Evolutionary conservation across 495 filamentous ascomycete species (phyloP).

Genomic region (Parathielavia appendiculata): DNA sequence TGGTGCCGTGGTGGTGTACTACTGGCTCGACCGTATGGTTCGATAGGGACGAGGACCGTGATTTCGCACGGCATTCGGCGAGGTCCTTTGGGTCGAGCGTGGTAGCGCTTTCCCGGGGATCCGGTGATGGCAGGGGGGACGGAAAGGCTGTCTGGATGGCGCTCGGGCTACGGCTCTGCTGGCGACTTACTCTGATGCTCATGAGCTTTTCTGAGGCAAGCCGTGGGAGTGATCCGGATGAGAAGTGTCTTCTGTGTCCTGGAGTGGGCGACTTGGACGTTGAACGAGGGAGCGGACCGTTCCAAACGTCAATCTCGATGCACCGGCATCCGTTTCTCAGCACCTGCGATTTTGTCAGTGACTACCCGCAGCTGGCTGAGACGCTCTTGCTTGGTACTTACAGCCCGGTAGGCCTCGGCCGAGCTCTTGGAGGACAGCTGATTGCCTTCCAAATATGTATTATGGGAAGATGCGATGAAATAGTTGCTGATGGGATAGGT

Average conservation of each 20-base stretch:
- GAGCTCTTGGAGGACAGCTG: constrained; percentile 77
- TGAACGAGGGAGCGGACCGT: constrained; percentile 47
- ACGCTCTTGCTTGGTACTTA: constrained; percentile 28
- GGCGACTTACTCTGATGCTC: constrained; percentile 27
- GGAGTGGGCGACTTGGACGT: constrained; percentile 29
- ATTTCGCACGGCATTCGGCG: constrained; percentile 19
- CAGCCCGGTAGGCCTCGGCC: constrained; percentile 73
- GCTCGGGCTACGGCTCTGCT: constrained; percentile 21
- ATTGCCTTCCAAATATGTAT: constrained; percentile 83
- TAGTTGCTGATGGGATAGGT: constrained; percentile 71
- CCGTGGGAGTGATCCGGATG: constrained; percentile 36
- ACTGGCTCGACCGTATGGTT: constrained; percentile 24
- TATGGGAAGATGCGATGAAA: constrained; percentile 82
- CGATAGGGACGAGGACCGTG: constrained; percentile 29
- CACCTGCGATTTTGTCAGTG: constrained; percentile 26
- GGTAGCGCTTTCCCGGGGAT: constrained; percentile 20
- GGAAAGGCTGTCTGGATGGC: constrained; percentile 12
- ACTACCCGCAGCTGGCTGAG: neutral
- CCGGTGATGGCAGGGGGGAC: constrained; percentile 2
- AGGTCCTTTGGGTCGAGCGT: constrained; percentile 29
- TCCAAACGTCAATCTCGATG: constrained; percentile 95
- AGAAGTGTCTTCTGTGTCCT: constrained; percentile 35
- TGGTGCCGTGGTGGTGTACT: constrained; percentile 54
- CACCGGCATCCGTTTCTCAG: constrained; percentile 77
- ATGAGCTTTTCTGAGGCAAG: constrained; percentile 31